Conservation (phyloP, 148 eudicot genomes). For the Salicornia ramosissima region DNA sequence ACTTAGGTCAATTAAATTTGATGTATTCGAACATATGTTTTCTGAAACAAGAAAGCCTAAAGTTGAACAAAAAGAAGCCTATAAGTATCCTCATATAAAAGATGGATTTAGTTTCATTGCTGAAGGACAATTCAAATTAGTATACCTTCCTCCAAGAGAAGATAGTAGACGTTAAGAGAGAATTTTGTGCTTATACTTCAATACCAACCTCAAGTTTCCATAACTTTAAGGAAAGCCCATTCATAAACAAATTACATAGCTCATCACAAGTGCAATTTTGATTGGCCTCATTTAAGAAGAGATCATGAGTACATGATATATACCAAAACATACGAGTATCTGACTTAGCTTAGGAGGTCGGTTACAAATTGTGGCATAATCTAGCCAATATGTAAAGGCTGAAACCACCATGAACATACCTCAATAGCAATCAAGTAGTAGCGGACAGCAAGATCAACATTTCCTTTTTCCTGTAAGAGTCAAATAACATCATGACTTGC, state of each 20-base stretch:
- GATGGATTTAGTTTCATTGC: neutral
- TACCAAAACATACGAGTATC: neutral
- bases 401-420: conserved; percentile 36
- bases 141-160: neutral
- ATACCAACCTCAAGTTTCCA: neutral
- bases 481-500: neutral
- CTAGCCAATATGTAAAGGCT: neutral
- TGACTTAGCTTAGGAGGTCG: neutral
- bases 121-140: neutral
- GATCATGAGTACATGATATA: neutral
- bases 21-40: too few species aligned
- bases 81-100: too few species aligned
- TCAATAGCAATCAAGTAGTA: conserved; percentile 82
- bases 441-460: conserved; percentile 83
- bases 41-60: too few species aligned
- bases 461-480: conserved; percentile 73
- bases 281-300: neutral
- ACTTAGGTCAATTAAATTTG: too few species aligned
- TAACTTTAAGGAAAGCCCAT: neutral
- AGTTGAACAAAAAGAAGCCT: too few species aligned
- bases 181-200: neutral
- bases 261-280: neutral
- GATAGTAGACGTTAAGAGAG: neutral
- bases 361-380: neutral
- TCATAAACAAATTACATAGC: neutral